Evolutionary conservation across 805 yeast genomes (phyloP), one percentile per base, ranked within the genome.

Genomic region (Saturnispora diversa): DNA sequence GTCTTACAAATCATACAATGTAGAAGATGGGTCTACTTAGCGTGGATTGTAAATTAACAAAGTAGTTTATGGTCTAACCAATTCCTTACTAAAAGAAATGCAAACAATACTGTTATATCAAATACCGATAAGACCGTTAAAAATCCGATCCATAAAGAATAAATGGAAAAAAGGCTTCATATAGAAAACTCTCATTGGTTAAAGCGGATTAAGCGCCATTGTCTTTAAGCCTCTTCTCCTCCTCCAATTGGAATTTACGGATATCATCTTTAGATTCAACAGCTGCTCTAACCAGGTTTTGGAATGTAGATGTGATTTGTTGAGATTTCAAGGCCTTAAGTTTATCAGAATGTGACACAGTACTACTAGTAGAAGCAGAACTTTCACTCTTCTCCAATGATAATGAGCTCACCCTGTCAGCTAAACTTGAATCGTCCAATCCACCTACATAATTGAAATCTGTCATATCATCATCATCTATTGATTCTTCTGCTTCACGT

Each of bases 401-500:
- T 31, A 39, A 26, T 11, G 42, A 39, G 32, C 32, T 22, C 9
- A 39, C 53, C 13, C 47, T 48, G 21, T 51, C 51, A 44, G 69
- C 66, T 12, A 72, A 54, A 37, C 64, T 56, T 44, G 71, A 66
- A 49, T 72, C 77, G 31, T 52, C 53, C 3, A 73, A 68, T 25
- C 43, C 46, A 5, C 55, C 58, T 39, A 56, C 60, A 51, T 55
- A 58, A 15, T 52, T 38, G 41, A 54, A 58, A 19, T 58, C 62
- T 37, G 57, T 59, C 6, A 53, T 47, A n/a, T 53, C 63, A 27
- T 57, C 60, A 30, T 58, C 61, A 31, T 51, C 53, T 6, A 46
- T 45, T 7, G 54, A 45, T 50, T 75, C 84, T 24, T 69, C 75
- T 25, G 70, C 77, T 36, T 68, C 70, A 53, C 74, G 83, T 50